A percentile compares a stretch with the other conserved stretches of the same genome.
phyloP scores from a whole-genome alignment of 208 protist species.

The Zelonia costaricensis region DNA sequence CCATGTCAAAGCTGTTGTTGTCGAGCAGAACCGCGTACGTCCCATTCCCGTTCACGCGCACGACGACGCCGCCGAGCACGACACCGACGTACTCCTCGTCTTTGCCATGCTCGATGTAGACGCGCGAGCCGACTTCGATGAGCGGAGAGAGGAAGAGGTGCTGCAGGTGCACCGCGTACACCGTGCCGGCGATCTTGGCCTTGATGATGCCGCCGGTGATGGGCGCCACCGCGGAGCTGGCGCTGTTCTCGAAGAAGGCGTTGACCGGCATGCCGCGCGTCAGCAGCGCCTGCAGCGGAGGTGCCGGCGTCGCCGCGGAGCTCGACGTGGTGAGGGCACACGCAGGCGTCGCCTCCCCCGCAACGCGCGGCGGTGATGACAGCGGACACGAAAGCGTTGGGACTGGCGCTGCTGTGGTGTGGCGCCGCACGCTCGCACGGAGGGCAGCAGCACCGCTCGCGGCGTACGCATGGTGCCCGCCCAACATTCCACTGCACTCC shows the following conservation, averaged over 20 bases:
- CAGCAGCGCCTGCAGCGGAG: slow-evolving; percentile 5
- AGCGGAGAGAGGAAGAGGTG: slow-evolving; percentile 66
- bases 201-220: slow-evolving; percentile 54
- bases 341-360: too few species aligned
- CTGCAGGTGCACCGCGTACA: slow-evolving; percentile 75
- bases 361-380: too few species aligned
- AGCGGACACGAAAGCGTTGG: too few species aligned
- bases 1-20: slow-evolving; percentile 82
- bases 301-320: background rate
- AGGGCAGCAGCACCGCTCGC: too few species aligned
- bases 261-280: slow-evolving; percentile 40
- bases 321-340: background rate
- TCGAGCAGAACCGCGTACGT: slow-evolving; percentile 81
- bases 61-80: slow-evolving; percentile 71
- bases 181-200: slow-evolving; percentile 58
- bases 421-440: too few species aligned
- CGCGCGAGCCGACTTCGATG: slow-evolving; percentile 76
- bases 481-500: too few species aligned
- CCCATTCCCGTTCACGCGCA: slow-evolving; percentile 78
- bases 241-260: slow-evolving; percentile 57
- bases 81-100: slow-evolving; percentile 26
- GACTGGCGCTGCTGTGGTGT: too few species aligned
- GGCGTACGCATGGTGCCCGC: too few species aligned
- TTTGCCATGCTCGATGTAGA: slow-evolving; percentile 63
- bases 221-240: slow-evolving; percentile 40